These are phyloP conservation scores for Austroboletus niveus DNA, from an alignment of 1,284 basidiomycete genomes.

Conservation along the genomic window DNA sequence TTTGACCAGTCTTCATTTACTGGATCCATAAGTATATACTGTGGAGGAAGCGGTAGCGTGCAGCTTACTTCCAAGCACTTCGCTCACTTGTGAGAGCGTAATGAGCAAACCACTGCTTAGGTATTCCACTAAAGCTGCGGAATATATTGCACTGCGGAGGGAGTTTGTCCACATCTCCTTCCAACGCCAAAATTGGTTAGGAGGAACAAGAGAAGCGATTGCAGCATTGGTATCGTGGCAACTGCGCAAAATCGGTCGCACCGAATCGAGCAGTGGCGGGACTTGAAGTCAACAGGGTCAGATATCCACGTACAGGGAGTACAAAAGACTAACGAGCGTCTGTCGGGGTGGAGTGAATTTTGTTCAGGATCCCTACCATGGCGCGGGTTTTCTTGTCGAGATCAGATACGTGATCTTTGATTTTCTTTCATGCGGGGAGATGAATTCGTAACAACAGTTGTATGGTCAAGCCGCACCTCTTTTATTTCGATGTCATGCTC, in stretches of 20 bases:
- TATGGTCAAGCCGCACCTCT: slow-evolving; percentile 41
- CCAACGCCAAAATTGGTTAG: slow-evolving; percentile 79
- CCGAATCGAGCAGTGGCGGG: slow-evolving; percentile 53
- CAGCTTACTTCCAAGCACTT: slow-evolving; percentile 64
- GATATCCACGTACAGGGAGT: slow-evolving; percentile 5
- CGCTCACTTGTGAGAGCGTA: slow-evolving; percentile 50
- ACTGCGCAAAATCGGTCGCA: slow-evolving; percentile 52
- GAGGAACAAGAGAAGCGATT: slow-evolving; percentile 57
- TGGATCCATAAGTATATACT: slow-evolving; percentile 29
- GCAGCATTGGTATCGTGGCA: slow-evolving; percentile 52
- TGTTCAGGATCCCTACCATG: slow-evolving; percentile 66
- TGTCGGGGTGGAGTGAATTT: slow-evolving; percentile 71
- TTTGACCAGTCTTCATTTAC: slow-evolving; percentile 73
- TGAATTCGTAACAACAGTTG: slow-evolving; percentile 20
- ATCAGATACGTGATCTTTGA: slow-evolving; percentile 68
- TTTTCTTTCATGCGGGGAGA: slow-evolving; percentile 50
- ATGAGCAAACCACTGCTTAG: slow-evolving; percentile 60
- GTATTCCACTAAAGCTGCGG: slow-evolving; percentile 65
- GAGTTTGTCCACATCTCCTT: slow-evolving; percentile 76
- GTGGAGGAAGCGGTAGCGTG: slow-evolving; percentile 1
- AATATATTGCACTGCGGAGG: slow-evolving; percentile 62
- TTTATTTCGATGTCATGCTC: slow-evolving; percentile 50
- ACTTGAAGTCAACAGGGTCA: slow-evolving; percentile 41
- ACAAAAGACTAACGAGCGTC: slow-evolving; percentile 47
- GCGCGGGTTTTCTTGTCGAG: slow-evolving; percentile 71